Conservation (phyloP, 78 protist genomes). For the Reticulomyxa filosa region DNA sequence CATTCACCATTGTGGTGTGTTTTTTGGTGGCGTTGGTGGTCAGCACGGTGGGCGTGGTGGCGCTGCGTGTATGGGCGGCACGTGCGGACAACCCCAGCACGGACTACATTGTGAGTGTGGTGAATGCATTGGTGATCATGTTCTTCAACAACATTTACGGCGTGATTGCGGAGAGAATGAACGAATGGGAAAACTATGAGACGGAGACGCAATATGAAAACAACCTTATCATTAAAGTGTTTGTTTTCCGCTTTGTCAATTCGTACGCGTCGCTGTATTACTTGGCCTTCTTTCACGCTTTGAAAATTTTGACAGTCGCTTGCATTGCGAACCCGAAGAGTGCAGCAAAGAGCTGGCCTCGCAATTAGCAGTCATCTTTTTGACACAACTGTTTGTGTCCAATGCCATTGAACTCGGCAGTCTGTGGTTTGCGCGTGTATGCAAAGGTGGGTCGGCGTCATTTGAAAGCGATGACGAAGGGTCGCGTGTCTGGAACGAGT, state of each 20-base stretch:
- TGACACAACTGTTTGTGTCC: no score
- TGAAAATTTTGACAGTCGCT: background rate
- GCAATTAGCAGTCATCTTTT: no score
- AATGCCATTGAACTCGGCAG: no score
- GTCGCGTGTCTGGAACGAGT: background rate
- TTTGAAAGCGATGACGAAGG: background rate
- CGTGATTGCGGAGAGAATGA: background rate
- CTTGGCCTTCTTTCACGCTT: background rate
- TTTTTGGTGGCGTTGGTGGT: background rate
- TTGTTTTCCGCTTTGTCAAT: background rate
- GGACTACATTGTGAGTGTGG: background rate
- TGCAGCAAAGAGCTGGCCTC: no score
- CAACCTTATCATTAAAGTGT: background rate
- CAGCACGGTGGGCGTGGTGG: background rate
- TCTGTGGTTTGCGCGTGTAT: no score
- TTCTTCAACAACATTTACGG: background rate
- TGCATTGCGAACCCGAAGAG: no score
- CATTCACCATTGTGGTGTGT: background rate
- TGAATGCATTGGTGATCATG: background rate
- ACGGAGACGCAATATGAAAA: constrained; percentile 3
- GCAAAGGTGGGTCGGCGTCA: no score
- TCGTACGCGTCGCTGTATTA: background rate
- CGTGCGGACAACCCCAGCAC: background rate
- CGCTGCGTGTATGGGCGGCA: background rate
- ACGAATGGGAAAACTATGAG: background rate